These are phyloP conservation scores for Mycena vulgaris DNA, from an alignment of 768 basidiomycete species.

Conservation along the genomic window DNA sequence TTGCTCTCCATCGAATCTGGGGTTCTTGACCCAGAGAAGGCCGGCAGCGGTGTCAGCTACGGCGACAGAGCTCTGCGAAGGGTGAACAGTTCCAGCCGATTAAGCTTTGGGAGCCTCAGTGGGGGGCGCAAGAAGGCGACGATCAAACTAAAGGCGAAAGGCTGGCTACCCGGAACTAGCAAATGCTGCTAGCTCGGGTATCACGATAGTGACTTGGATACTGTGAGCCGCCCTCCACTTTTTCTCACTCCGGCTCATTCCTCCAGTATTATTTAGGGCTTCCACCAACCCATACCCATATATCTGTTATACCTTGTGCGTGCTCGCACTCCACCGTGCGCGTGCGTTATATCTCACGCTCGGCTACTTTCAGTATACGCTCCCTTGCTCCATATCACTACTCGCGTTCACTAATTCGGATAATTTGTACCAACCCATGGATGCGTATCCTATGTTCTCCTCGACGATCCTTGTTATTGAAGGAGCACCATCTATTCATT, in stretches of 20 bases:
- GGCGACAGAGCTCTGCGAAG: slow-evolving; percentile 94
- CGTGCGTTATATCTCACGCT: slow-evolving; percentile 34
- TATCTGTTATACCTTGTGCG: slow-evolving; percentile 54
- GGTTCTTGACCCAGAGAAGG: slow-evolving; percentile 91
- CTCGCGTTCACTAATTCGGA: slow-evolving; percentile 35
- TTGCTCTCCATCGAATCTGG: slow-evolving; percentile 94
- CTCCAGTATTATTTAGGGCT: slow-evolving; percentile 36
- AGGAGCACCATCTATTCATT: not conserved
- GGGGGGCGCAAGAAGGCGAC: slow-evolving; percentile 72
- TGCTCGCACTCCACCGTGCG: slow-evolving; percentile 46
- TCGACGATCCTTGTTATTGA: slow-evolving; percentile 8
- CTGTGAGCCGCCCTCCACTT: slow-evolving; percentile 24
- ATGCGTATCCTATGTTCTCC: slow-evolving; percentile 15
- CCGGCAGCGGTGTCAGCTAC: slow-evolving; percentile 96
- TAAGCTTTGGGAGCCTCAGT: slow-evolving; percentile 89
- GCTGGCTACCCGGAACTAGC: slow-evolving; percentile 71
- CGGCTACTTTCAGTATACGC: slow-evolving; percentile 32
- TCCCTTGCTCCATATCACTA: slow-evolving; percentile 34
- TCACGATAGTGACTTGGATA: not conserved
- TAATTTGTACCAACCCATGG: slow-evolving; percentile 37
- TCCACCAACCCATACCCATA: slow-evolving; percentile 51
- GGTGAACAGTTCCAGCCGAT: slow-evolving; percentile 91
- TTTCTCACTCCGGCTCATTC: slow-evolving; percentile 22
- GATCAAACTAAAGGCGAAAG: slow-evolving; percentile 73
- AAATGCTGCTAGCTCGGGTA: slow-evolving; percentile 72